A percentile compares a stretch with the other conserved stretches of the same genome.
Conservation (phyloP, 805 yeast genomes). For the Metschnikowia cerradonensis region DNA sequence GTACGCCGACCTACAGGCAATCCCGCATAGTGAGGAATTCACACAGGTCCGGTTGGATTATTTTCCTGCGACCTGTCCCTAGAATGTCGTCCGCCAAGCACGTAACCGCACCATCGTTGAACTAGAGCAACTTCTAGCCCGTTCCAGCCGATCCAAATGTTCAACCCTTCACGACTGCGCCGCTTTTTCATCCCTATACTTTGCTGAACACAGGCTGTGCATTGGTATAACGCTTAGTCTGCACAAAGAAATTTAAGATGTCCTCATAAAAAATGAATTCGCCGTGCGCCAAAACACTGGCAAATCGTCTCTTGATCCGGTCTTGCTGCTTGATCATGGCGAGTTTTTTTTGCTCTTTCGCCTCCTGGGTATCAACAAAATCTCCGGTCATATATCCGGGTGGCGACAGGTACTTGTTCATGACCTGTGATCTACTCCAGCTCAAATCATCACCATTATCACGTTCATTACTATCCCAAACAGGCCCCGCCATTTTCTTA, state of each 20-base stretch:
- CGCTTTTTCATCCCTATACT: not conserved
- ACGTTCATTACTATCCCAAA: conserved; percentile 17
- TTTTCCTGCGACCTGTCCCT: conserved; percentile 4
- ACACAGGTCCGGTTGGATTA: not conserved
- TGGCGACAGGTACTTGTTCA: conserved; percentile 36
- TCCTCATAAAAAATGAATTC: conserved; percentile 32
- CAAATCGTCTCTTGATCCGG: conserved; percentile 27
- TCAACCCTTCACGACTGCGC: not conserved
- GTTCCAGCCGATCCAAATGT: not conserved
- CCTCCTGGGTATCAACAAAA: conserved; percentile 35
- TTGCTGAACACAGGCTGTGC: conserved; percentile 2
- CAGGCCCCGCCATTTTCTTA: conserved; percentile 12
- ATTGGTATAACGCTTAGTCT: conserved; percentile 6
- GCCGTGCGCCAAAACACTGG: conserved; percentile 25
- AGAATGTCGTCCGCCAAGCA: conserved; percentile 2
- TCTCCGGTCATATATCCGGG: conserved; percentile 40
- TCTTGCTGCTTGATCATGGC: conserved; percentile 22
- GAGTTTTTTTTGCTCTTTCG: conserved; percentile 17
- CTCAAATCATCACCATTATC: not conserved
- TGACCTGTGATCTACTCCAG: conserved; percentile 26
- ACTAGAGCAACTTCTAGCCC: not conserved
- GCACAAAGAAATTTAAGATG: conserved; percentile 29
- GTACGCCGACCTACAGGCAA: not conserved
- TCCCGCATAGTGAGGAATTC: not conserved
- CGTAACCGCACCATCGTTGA: conserved; percentile 1